Percentiles rank a stretch among this genome's conserved stretches.
Evolutionary conservation across 225 moss, liverwort and hornwort genomes (phyloP).

Genomic region (Ulota crispa): DNA sequence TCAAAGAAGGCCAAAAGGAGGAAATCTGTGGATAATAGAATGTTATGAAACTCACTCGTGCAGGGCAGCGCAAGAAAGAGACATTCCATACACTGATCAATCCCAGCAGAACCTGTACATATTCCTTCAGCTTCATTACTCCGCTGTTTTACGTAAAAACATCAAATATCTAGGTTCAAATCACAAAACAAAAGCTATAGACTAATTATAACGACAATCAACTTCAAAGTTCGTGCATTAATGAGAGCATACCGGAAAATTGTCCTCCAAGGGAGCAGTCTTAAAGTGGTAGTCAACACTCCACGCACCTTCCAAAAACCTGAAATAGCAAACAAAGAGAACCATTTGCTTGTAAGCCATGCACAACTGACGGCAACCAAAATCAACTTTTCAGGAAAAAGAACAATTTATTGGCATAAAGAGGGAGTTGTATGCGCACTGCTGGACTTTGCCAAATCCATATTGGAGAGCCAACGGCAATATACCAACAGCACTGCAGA

Average conservation of each 20-base stretch:
- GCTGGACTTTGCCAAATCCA: constrained; percentile 67
- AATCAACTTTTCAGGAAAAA: not conserved
- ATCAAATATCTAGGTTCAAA: not conserved
- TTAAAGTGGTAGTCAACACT: constrained; percentile 92
- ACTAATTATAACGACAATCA: not conserved
- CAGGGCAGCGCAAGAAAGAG: constrained; percentile 86
- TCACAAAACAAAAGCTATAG: not conserved
- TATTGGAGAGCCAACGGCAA: constrained; percentile 92
- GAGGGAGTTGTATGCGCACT: constrained; percentile 44
- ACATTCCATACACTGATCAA: constrained; percentile 97
- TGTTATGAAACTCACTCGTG: constrained; percentile 60
- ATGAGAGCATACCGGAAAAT: constrained; percentile 62
- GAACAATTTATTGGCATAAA: not conserved
- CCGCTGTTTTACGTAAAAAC: not conserved
- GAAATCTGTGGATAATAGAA: not conserved
- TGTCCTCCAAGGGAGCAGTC: constrained; percentile 72
- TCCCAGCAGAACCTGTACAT: constrained; percentile 87
- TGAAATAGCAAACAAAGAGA: constrained; percentile 32
- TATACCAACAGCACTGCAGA: constrained; percentile 95
- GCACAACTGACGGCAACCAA: not conserved
- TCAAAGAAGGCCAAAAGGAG: not conserved
- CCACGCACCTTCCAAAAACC: constrained; percentile 98
- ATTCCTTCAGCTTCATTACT: not conserved
- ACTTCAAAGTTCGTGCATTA: not conserved
- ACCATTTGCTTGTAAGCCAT: not conserved